Conservation (phyloP, 495 filamentous ascomycete genomes). For the Talaromyces wortmannii region DNA sequence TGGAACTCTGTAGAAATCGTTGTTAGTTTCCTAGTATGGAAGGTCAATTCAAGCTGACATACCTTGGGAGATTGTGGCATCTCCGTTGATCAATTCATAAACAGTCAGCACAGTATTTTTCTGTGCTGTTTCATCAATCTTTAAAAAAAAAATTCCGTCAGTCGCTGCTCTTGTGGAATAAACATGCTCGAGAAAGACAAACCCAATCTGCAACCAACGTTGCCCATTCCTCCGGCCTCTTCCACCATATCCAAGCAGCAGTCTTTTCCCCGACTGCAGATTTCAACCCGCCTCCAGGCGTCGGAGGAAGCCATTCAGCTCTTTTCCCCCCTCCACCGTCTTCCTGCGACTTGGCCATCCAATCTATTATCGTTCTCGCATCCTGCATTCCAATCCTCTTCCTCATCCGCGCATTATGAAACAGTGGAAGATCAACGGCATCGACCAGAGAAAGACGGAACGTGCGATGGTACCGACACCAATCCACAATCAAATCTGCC, state of each 20-base stretch:
- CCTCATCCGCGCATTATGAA: constrained; percentile 41
- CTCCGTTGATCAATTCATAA: constrained; percentile 67
- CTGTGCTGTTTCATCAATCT: constrained; percentile 69
- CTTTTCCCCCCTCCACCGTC: constrained; percentile 47
- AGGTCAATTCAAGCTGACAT: constrained; percentile 8
- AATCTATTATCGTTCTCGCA: constrained; percentile 61
- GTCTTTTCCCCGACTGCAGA: constrained; percentile 15
- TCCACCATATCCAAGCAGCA: constrained; percentile 62
- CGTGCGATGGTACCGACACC: constrained; percentile 69
- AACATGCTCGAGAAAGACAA: constrained; percentile 8
- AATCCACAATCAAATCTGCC: constrained; percentile 76
- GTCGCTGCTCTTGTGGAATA: not conserved
- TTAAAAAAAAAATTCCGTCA: not conserved
- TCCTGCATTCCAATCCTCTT: constrained; percentile 56
- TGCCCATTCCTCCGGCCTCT: constrained; percentile 69
- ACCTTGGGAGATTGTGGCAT: constrained; percentile 55
- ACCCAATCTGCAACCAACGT: constrained; percentile 54
- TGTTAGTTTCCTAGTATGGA: not conserved
- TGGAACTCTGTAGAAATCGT: constrained; percentile 58
- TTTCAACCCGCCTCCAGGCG: constrained; percentile 4
- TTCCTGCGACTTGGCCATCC: constrained; percentile 60
- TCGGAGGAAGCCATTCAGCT: constrained; percentile 55
- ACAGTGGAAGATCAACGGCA: constrained; percentile 51
- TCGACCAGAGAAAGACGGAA: constrained; percentile 64
- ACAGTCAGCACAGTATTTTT: constrained; percentile 67